Evolutionary conservation across 495 filamentous ascomycete species (phyloP).

Genomic region (Cercophora scortea): DNA sequence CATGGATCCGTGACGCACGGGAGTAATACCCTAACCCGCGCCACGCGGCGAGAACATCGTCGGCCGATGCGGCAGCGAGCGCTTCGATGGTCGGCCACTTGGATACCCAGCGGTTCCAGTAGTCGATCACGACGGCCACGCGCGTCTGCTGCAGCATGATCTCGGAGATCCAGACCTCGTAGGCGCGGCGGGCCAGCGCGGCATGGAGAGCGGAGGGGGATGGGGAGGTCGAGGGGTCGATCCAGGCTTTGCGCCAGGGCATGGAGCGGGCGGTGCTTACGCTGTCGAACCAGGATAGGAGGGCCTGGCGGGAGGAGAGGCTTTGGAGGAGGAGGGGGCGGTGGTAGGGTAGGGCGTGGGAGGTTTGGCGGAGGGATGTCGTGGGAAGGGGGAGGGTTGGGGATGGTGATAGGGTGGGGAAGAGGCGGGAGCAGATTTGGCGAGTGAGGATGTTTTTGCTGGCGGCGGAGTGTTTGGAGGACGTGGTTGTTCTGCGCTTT

Average conservation of each 20-base stretch:
- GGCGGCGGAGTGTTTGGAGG: not conserved
- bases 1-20: conserved; percentile 31
- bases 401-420: not conserved
- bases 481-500: not conserved
- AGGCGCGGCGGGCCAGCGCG: conserved; percentile 31
- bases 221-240: conserved; percentile 9
- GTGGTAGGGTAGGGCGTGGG: conserved; percentile 29
- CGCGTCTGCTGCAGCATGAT: conserved; percentile 46
- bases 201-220: conserved; percentile 7
- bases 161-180: conserved; percentile 45
- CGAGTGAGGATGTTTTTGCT: not conserved
- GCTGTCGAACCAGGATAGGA: conserved; percentile 35
- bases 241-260: conserved; percentile 42
- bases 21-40: conserved; percentile 39
- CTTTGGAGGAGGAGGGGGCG: conserved; percentile 30
- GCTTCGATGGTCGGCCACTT: conserved; percentile 31
- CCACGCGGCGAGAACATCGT: conserved; percentile 34
- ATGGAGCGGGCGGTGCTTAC: conserved; percentile 28
- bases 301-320: conserved; percentile 9
- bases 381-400: not conserved
- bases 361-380: not conserved
- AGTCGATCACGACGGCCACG: conserved; percentile 33
- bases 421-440: not conserved
- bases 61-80: conserved; percentile 25
- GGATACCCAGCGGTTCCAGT: conserved; percentile 40